A percentile compares a stretch with the other conserved stretches of the same genome.
phyloP scores from a whole-genome alignment of 2,329 filamentous ascomycete species.

The Huntiella savannae region DNA sequence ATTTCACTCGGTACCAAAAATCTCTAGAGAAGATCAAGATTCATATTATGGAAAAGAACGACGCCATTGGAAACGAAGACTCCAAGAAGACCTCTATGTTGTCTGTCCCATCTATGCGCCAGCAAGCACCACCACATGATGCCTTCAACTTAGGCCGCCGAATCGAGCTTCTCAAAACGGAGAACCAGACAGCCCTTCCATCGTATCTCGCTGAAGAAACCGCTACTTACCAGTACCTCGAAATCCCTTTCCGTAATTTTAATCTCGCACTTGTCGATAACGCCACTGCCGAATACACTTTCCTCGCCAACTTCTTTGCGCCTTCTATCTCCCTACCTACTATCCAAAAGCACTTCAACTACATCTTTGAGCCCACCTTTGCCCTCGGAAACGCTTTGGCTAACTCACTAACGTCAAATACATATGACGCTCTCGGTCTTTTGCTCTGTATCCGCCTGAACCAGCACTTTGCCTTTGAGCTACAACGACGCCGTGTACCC shows the following conservation, averaged over 20 bases:
- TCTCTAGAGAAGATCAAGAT: slow-evolving; percentile 71
- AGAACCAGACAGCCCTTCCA: slow-evolving; percentile 56
- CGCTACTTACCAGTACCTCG: slow-evolving; percentile 65
- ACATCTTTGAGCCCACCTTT: slow-evolving; percentile 82
- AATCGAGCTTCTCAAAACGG: slow-evolving; percentile 59
- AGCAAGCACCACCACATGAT: slow-evolving; percentile 49
- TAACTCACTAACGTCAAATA: slow-evolving; percentile 54
- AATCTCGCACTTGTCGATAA: slow-evolving; percentile 91
- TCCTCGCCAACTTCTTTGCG: slow-evolving; percentile 77
- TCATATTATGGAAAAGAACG: slow-evolving; percentile 63
- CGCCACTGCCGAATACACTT: slow-evolving; percentile 83
- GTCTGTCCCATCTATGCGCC: slow-evolving; percentile 21
- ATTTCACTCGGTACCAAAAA: slow-evolving; percentile 74
- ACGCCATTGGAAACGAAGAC: slow-evolving; percentile 66
- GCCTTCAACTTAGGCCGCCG: slow-evolving; percentile 77
- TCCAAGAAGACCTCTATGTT: slow-evolving; percentile 40
- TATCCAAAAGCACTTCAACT: slow-evolving; percentile 65
- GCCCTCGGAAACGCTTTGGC: slow-evolving; percentile 62
- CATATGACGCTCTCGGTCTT: slow-evolving; percentile 69
- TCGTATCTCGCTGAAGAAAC: slow-evolving; percentile 88
- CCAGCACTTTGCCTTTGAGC: slow-evolving; percentile 82
- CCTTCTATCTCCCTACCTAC: slow-evolving; percentile 54
- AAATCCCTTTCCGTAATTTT: slow-evolving; percentile 82
- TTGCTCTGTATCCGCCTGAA: slow-evolving; percentile 85
- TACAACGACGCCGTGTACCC: slow-evolving; percentile 79